Base-by-base conservation (phyloP, 176 grass and related monocot genomes). In the Bolboschoenus planiculmis region DNA sequence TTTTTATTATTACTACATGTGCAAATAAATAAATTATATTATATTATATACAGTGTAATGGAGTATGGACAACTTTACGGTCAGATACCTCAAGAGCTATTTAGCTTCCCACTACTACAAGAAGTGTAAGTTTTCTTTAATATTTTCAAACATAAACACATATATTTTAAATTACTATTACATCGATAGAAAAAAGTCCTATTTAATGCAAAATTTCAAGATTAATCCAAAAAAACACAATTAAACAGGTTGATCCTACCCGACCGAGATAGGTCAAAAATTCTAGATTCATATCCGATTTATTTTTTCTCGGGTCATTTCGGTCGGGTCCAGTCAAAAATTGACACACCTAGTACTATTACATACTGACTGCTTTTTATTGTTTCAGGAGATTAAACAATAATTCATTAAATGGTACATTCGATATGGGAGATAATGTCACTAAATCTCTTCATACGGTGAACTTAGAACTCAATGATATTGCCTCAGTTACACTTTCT, bases 361-460 rank as follows among this genome's bases (percentile, higher is more conserved):
- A 14, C 3, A 51, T 51, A 13, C 47, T 51, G 30, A 91, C 20
- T 76, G 47, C 40, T 88, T 15, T 30, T 87, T 27, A 71, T 50
- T 62, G 48, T 40, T 23, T 54, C 92, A 97, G 95, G 79, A 54
- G 80, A 90, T 62, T 97, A 23, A 92, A 59, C n/a, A 66, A 93
- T 81, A 97, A 97, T 82, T 30, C 70, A 39, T 84, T 97, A 66
- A 92, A 91, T 58, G 90, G 64, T 50, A 94, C 90, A 3, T 91
- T 97, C 78, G 83, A 86, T 78, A 87, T 97, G 87, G 95, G 92
- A 3, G 78, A 55, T 37, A 80, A 86, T 46, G 66, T 90, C 70
- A 89, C 48, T 3, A 21, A 18, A 0, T 1, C 14, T 8, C 79
- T 94, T 18, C 1, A 82, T 26, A 35, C 50, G 63, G 87, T 97